Evolutionary conservation across 331 rosid genomes (phyloP).

Genomic region (Telfairia occidentalis): DNA sequence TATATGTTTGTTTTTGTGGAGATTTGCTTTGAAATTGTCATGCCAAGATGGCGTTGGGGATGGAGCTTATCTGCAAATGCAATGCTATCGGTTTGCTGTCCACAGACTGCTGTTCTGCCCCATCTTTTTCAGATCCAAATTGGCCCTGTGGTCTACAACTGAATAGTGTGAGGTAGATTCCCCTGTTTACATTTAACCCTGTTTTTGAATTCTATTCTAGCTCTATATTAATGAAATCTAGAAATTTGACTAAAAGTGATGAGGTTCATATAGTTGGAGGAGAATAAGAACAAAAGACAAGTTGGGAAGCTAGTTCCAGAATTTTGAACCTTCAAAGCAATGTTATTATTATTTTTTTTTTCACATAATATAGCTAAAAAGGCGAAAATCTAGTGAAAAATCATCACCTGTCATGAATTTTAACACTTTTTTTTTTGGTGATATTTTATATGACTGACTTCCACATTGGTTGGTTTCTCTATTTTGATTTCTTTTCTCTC

Average conservation of each 20-base stretch:
- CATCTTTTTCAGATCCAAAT: background rate
- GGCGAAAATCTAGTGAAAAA: background rate
- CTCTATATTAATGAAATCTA: background rate
- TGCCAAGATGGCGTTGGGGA: background rate
- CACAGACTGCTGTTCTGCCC: background rate
- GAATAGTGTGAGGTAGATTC: background rate
- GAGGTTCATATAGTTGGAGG: too few relatives aligned
- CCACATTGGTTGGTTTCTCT: background rate
- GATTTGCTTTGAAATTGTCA: background rate
- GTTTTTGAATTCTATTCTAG: background rate
- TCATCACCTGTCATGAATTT: background rate
- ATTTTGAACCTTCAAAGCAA: background rate
- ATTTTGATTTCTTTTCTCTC: background rate
- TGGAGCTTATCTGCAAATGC: background rate
- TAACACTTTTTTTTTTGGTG: background rate
- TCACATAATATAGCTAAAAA: background rate
- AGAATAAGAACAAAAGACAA: background rate
- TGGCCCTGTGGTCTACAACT: background rate
- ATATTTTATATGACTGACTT: background rate
- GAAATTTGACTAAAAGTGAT: background rate
- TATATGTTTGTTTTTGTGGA: background rate
- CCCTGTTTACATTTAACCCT: background rate
- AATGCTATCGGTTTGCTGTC: slow-evolving; percentile 2
- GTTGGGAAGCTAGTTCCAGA: background rate
- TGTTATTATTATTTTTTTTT: background rate